Evolutionary conservation across 495 filamentous ascomycete genomes (phyloP).

Genomic region (Trichoderma reesei): DNA sequence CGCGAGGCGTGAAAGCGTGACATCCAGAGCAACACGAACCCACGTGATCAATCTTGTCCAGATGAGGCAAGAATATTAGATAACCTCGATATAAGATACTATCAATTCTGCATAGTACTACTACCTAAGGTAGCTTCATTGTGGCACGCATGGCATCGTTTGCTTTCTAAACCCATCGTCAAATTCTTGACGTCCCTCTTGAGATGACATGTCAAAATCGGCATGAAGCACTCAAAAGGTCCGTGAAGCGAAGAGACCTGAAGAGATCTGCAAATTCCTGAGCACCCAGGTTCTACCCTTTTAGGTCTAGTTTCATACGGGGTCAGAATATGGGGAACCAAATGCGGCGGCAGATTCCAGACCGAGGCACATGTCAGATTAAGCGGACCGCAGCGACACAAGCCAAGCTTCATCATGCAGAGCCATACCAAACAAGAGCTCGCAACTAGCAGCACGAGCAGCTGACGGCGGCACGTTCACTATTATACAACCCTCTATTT

Average conservation of each 20-base stretch:
- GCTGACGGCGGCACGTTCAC: not conserved
- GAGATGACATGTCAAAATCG: too few species aligned
- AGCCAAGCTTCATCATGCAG: not conserved
- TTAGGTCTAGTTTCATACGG: not conserved
- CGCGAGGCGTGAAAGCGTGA: not conserved
- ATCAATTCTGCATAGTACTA: not conserved
- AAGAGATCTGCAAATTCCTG: too few species aligned
- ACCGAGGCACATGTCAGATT: constrained; percentile 8
- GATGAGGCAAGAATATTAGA: not conserved
- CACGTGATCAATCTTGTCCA: not conserved
- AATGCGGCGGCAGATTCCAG: not conserved
- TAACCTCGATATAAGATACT: not conserved
- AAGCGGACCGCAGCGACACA: not conserved
- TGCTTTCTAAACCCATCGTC: too few species aligned
- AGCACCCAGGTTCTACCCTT: too few species aligned
- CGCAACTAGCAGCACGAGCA: not conserved
- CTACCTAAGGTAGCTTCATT: not conserved
- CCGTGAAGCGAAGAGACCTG: too few species aligned
- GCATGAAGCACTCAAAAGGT: too few species aligned
- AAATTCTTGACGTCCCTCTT: too few species aligned
- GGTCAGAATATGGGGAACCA: not conserved
- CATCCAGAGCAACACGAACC: not conserved
- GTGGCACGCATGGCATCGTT: not conserved
- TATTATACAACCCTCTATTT: too few species aligned
- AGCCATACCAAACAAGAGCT: not conserved